Evolutionary conservation across 2,329 filamentous ascomycete genomes (phyloP), one percentile per base, ranked within the genome.

Genomic region (Fusarium camptoceras): DNA sequence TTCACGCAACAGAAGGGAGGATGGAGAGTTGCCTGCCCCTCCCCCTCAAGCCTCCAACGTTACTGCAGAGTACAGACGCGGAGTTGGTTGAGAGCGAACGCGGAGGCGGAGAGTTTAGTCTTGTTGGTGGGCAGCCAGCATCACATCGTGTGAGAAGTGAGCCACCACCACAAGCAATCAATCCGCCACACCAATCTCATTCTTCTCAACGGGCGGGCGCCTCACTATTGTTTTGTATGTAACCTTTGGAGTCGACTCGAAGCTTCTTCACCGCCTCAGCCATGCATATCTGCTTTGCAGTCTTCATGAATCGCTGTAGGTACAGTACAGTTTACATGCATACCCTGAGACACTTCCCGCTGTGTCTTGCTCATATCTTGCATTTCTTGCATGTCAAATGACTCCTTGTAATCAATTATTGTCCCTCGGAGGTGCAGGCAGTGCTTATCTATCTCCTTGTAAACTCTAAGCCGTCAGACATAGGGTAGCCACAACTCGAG

Each of bases 261-360:
- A 46, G 49, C 31, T 46, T 60, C 47, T 56, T 69, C 66, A 69
- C 66, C 66, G 66, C 66, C 66, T 69, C 66, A 69, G 55, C 27
- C 61, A 49, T 55, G 61, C 54, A 44, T 66, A 37, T 69, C 55
- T 68, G 60, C 34, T 66, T 22, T 55, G 55, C 64, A 51, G 48
- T 60, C 34, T 46, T 51, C 42, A 54, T 37, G 47, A 67, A 42
- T 63, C 64, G 64, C 30, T 49, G 41, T 65, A 65, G 62, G 62
- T 51, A 66, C 47, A 44, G 22, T 59, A 46, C 55, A 41, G 39
- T 64, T 37, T 43, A 64, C 53, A 66, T 66, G 61, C 55, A 60
- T 43, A 25, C 30, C 61, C 31, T 41, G 48, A 66, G 63, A 60
- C 63, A 66, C n/a, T 47, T 54, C 54, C 63, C 54, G 63, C 54